These are phyloP conservation scores for Cladosporium austrohemisphaericum DNA, from an alignment of 2,329 filamentous ascomycete genomes.

Conservation along the genomic window DNA sequence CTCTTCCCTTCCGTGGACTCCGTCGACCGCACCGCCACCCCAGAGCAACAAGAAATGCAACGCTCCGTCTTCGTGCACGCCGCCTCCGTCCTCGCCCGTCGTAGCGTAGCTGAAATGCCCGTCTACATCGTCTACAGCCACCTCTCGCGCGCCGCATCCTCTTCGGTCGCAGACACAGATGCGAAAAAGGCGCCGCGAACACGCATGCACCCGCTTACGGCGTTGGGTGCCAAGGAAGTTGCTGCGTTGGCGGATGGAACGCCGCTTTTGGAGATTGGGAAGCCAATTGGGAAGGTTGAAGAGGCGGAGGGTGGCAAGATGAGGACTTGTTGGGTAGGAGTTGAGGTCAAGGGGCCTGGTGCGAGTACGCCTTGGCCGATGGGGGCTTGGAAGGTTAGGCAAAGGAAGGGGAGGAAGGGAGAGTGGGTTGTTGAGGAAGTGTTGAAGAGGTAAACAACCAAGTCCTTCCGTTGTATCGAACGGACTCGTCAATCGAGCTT, in stretches of 20 bases:
- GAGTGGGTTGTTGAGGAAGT: conserved; percentile 70
- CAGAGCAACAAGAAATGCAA: conserved; percentile 49
- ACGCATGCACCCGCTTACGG: conserved; percentile 82
- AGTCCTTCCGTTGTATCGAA: too few species aligned
- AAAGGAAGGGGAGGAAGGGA: conserved; percentile 67
- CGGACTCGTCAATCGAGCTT: too few species aligned
- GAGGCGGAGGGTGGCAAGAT: conserved; percentile 48
- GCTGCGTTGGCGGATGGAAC: conserved; percentile 78
- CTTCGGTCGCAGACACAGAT: conserved; percentile 35
- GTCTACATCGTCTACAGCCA: conserved; percentile 84
- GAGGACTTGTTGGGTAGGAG: conserved; percentile 79
- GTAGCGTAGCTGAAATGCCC: conserved; percentile 69
- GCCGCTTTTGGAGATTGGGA: conserved; percentile 76
- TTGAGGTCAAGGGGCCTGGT: conserved; percentile 46
- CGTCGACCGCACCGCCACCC: conserved; percentile 22
- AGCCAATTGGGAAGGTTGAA: conserved; percentile 80
- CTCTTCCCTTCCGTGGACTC: conserved; percentile 62
- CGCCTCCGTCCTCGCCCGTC: conserved; percentile 70
- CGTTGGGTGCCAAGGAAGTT: conserved; percentile 71
- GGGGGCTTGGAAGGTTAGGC: conserved; percentile 77
- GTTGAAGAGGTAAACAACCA: conserved; percentile 19
- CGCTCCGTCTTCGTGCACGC: conserved; percentile 84
- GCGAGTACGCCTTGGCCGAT: conserved; percentile 41
- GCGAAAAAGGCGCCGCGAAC: conserved; percentile 63
- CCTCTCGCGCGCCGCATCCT: conserved; percentile 65